Conservation (phyloP, 768 basidiomycete genomes). For the Tephrocybe sp. region DNA sequence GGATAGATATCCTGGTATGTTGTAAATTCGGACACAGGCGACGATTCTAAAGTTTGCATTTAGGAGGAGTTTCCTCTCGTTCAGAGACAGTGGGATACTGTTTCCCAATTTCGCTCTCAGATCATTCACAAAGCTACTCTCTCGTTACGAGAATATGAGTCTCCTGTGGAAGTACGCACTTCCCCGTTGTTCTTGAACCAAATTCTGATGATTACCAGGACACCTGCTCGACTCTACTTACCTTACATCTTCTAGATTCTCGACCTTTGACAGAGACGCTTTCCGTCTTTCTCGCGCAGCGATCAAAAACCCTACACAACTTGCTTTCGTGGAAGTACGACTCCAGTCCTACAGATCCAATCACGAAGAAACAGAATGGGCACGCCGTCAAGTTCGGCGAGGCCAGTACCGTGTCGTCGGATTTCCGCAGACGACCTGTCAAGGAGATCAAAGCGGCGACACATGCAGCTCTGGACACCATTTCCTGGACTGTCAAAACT, state of each 20-base stretch:
- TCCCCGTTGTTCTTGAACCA: conserved; percentile 1
- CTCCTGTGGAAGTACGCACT: conserved; percentile 48
- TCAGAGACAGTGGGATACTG: conserved; percentile 90
- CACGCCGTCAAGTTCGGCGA: conserved; percentile 23
- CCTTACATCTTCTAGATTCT: conserved; percentile 87
- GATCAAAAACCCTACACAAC: conserved; percentile 54
- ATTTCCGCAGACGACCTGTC: conserved; percentile 32
- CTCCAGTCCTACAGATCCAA: conserved; percentile 4
- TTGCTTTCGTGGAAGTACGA: conserved; percentile 35
- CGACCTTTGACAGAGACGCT: conserved; percentile 74
- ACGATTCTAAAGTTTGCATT: not conserved
- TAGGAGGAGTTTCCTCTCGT: conserved; percentile 87
- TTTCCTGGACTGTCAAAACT: conserved; percentile 57
- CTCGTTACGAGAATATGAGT: conserved; percentile 61
- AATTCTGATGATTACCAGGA: conserved; percentile 42
- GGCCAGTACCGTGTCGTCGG: conserved; percentile 11
- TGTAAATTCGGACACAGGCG: not conserved
- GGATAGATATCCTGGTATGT: conserved; percentile 62
- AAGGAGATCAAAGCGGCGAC: conserved; percentile 55
- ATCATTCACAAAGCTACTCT: conserved; percentile 86
- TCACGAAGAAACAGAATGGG: conserved; percentile 31
- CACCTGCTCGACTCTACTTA: conserved; percentile 73
- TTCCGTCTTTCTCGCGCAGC: conserved; percentile 66
- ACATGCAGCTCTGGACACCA: conserved; percentile 47
- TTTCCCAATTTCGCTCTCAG: conserved; percentile 83